Conservation (phyloP, 106 monocot genomes). For the Platanthera zijinensis region DNA sequence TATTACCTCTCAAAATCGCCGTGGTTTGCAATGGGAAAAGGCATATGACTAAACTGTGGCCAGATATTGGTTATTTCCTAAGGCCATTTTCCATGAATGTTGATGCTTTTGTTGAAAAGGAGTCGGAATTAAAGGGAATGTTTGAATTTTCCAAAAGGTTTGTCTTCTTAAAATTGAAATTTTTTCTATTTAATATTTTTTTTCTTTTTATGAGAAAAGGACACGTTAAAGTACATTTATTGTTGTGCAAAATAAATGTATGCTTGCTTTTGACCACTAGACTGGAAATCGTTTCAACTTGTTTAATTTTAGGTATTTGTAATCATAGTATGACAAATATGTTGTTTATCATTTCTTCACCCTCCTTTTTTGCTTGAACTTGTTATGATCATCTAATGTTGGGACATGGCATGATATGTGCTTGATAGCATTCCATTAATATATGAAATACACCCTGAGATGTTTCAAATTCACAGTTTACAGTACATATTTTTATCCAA, state of each 20-base stretch:
- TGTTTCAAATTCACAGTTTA: neutral
- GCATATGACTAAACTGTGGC: slow-evolving; percentile 62
- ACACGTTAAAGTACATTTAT: too few species aligned
- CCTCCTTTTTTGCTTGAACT: too few species aligned
- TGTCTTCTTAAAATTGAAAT: slow-evolving; percentile 5
- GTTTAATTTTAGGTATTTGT: too few species aligned
- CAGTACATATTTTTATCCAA: neutral
- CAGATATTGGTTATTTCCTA: slow-evolving; percentile 91
- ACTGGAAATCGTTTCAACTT: too few species aligned
- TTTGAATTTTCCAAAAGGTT: slow-evolving; percentile 83
- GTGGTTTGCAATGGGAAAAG: slow-evolving; percentile 62
- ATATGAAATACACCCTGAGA: neutral
- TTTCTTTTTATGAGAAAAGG: too few species aligned
- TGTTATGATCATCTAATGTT: neutral
- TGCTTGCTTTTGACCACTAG: too few species aligned
- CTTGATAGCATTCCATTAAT: neutral
- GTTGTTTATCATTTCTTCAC: too few species aligned
- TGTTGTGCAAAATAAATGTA: too few species aligned
- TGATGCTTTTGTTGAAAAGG: slow-evolving; percentile 43
- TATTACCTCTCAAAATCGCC: slow-evolving; percentile 66
- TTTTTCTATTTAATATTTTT: neutral
- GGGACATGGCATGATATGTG: neutral
- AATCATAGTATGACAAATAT: too few species aligned
- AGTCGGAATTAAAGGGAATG: slow-evolving; percentile 76
- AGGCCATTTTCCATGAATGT: slow-evolving; percentile 50